phyloP scores from a whole-genome alignment of 2,329 filamentous ascomycete genomes.

The Plenodomus tracheiphilus region DNA sequence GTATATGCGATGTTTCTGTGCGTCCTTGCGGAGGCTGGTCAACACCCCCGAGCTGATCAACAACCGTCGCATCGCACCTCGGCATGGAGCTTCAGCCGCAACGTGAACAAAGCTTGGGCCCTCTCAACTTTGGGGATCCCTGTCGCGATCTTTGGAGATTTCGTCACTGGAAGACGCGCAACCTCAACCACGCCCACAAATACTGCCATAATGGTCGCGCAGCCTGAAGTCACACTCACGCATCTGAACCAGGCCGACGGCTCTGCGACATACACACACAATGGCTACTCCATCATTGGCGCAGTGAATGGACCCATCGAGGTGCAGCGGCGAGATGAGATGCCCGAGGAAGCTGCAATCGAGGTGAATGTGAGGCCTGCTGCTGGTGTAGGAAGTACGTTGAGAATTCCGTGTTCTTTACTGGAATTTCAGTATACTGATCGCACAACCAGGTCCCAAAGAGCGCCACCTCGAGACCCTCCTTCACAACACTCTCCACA shows the following conservation, averaged over 20 bases:
- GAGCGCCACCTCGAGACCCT: slow-evolving; percentile 78
- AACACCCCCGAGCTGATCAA: background rate
- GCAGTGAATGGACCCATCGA: slow-evolving; percentile 94
- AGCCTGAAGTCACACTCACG: slow-evolving; percentile 37
- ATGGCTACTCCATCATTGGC: slow-evolving; percentile 79
- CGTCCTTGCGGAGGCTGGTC: background rate
- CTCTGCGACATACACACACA: slow-evolving; percentile 74
- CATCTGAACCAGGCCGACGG: slow-evolving; percentile 73
- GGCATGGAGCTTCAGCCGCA: slow-evolving; percentile 23
- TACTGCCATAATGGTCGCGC: slow-evolving; percentile 26
- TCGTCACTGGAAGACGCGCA: background rate
- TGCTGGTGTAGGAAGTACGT: slow-evolving; percentile 76
- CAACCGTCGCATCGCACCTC: slow-evolving; percentile 20
- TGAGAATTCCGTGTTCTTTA: background rate
- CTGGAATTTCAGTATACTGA: background rate
- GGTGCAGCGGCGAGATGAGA: slow-evolving; percentile 83
- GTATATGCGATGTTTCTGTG: background rate
- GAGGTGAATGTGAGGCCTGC: slow-evolving; percentile 89
- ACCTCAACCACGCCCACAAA: background rate
- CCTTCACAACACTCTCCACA: slow-evolving; percentile 70
- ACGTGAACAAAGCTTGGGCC: slow-evolving; percentile 21
- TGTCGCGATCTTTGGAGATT: background rate
- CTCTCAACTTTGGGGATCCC: slow-evolving; percentile 27
- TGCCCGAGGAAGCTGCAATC: slow-evolving; percentile 86
- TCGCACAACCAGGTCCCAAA: slow-evolving; percentile 40